phyloP scores from a whole-genome alignment of 441 rosid genomes.

The Rhodomyrtus psidioides region DNA sequence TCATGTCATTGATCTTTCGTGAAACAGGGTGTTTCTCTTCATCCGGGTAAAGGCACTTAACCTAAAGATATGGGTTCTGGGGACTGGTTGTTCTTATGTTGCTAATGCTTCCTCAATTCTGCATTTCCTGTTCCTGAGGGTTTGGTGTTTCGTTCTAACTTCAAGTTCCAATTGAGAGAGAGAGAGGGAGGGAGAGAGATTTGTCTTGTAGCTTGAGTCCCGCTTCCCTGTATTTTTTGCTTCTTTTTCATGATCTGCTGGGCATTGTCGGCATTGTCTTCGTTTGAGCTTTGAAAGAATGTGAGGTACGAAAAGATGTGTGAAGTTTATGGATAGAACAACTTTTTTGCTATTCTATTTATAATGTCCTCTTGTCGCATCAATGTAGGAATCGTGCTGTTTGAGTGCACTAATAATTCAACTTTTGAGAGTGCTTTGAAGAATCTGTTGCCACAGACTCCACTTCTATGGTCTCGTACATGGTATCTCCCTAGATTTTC shows the following conservation, averaged over 20 bases:
- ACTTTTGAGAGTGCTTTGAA: constrained; percentile 15
- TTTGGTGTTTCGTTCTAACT: background rate
- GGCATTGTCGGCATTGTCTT: background rate
- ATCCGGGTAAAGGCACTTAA: background rate
- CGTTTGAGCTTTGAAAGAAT: background rate
- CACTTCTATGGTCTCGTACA: background rate
- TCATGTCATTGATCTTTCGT: background rate
- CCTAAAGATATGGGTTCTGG: background rate
- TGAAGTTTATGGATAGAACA: background rate
- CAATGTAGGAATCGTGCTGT: constrained; percentile 9
- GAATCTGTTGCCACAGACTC: constrained; percentile 8
- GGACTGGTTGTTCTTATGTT: background rate
- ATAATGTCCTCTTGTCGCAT: constrained; percentile 2
- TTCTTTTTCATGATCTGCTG: background rate
- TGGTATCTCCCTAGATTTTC: too few relatives aligned
- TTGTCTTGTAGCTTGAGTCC: too few relatives aligned
- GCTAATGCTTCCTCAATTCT: background rate
- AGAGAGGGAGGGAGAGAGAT: background rate
- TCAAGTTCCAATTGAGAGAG: background rate
- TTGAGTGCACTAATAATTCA: constrained; percentile 7
- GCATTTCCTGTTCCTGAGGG: background rate
- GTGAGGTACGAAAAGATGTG: background rate
- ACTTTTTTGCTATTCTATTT: constrained; percentile 5
- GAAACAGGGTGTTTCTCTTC: background rate
- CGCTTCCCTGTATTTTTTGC: too few relatives aligned